Percentiles rank a stretch among this genome's conserved stretches.
Evolutionary conservation across 352 stramenopile species (phyloP).

Genomic region (Pythium myriotylum): DNA sequence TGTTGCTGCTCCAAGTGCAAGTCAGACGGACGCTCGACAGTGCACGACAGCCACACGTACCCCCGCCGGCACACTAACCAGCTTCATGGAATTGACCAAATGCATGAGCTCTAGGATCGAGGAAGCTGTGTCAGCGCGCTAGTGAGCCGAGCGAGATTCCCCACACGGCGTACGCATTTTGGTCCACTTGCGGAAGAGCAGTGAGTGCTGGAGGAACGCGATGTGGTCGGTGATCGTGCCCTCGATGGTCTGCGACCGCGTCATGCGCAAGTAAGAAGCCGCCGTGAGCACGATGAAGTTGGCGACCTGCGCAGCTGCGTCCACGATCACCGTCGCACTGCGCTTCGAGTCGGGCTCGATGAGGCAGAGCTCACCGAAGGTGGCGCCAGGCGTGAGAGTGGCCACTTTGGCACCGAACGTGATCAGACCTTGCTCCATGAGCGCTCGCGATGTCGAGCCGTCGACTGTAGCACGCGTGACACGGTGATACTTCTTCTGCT

Average conservation of each 20-base stretch:
- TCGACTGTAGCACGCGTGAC: slow-evolving; percentile 48
- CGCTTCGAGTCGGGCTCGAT: slow-evolving; percentile 87
- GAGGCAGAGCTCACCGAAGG: slow-evolving; percentile 83
- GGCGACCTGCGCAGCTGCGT: slow-evolving; percentile 59
- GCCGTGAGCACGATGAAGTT: slow-evolving; percentile 88
- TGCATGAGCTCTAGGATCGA: slow-evolving; percentile 73
- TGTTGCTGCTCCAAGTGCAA: slow-evolving; percentile 70
- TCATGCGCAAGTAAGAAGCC: slow-evolving; percentile 81
- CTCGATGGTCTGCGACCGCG: slow-evolving; percentile 75
- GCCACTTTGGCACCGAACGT: slow-evolving; percentile 71
- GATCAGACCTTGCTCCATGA: slow-evolving; percentile 41
- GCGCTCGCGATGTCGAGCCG: slow-evolving; percentile 39
- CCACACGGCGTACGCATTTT: slow-evolving; percentile 86
- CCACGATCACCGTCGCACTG: slow-evolving; percentile 80
- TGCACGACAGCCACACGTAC: slow-evolving; percentile 35
- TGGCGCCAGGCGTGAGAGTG: slow-evolving; percentile 73
- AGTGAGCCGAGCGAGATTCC: neutral
- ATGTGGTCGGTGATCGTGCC: slow-evolving; percentile 87
- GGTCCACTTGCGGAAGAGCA: slow-evolving; percentile 77
- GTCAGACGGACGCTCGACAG: too few relatives aligned
- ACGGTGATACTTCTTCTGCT: slow-evolving; percentile 68
- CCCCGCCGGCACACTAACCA: slow-evolving; percentile 55
- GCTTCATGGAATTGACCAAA: slow-evolving; percentile 84
- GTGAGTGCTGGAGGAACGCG: slow-evolving; percentile 76
- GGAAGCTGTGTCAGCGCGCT: neutral